phyloP scores from a whole-genome alignment of 345 rosid genomes.

The Diplotaxis tenuifolia region DNA sequence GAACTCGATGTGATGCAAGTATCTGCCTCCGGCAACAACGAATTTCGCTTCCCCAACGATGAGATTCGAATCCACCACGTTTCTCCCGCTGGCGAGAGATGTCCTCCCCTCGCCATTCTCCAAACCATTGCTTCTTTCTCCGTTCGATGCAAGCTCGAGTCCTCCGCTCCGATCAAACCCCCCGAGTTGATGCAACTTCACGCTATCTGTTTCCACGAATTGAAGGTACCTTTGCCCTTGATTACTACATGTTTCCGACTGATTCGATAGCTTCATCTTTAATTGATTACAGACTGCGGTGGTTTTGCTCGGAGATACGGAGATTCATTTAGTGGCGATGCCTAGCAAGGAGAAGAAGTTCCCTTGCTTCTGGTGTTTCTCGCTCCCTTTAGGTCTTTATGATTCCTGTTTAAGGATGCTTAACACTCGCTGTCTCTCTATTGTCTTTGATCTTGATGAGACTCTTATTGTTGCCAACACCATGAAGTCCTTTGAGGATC shows the following conservation, averaged over 20 bases:
- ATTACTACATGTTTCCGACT: background rate
- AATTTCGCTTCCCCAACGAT: constrained; percentile 78
- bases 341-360: constrained; percentile 97
- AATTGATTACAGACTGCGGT: constrained; percentile 67
- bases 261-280: background rate
- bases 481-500: constrained; percentile 91
- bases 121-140: constrained; percentile 80
- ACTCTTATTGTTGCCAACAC: constrained; percentile 95
- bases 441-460: constrained; percentile 96
- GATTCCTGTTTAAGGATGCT: constrained; percentile 78
- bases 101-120: constrained; percentile 89
- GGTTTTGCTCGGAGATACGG: constrained; percentile 75
- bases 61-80: constrained; percentile 88
- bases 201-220: constrained; percentile 82
- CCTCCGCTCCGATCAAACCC: constrained; percentile 57
- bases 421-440: constrained; percentile 77
- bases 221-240: constrained; percentile 49
- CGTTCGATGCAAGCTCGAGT: constrained; percentile 89
- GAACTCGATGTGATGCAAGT: constrained; percentile 70
- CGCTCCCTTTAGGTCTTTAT: constrained; percentile 67
- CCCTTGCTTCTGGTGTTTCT: constrained; percentile 97
- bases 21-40: constrained; percentile 38
- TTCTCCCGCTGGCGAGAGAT: constrained; percentile 71
- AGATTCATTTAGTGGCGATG: constrained; percentile 97
- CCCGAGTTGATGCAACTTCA: constrained; percentile 76